Evolutionary conservation across 441 rosid species (phyloP).

Genomic region (Populus trichocarpa): DNA sequence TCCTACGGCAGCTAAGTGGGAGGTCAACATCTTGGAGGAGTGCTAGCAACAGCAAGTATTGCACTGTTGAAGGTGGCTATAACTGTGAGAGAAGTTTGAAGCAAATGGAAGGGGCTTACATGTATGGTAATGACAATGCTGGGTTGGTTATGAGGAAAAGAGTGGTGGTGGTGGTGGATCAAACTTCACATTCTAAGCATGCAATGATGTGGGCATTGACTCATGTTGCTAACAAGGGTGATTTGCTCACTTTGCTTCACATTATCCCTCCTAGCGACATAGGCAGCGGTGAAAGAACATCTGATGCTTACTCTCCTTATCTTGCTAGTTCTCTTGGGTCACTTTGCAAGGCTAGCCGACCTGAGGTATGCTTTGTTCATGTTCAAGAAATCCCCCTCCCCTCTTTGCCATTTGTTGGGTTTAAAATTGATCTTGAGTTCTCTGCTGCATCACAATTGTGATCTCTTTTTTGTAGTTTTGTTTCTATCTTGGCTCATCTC

Average conservation of each 20-base stretch:
- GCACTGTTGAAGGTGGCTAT: constrained; percentile 15
- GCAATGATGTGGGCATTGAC: constrained; percentile 98
- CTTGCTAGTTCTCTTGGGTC: constrained; percentile 74
- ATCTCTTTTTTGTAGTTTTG: not conserved
- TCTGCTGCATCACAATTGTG: not conserved
- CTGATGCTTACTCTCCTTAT: constrained; percentile 36
- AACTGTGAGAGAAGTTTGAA: constrained; percentile 32
- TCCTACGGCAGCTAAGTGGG: constrained; percentile 56
- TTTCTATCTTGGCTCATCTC: not conserved
- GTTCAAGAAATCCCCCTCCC: not conserved
- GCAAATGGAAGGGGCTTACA: constrained; percentile 60
- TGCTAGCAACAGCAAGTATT: constrained; percentile 16
- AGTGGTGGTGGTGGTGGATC: constrained; percentile 88
- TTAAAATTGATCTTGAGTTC: not conserved
- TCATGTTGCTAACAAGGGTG: constrained; percentile 73
- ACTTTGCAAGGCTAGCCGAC: constrained; percentile 84
- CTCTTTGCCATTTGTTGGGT: not conserved
- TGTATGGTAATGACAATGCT: constrained; percentile 24
- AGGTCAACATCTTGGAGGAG: constrained; percentile 51
- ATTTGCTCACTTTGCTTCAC: constrained; percentile 79
- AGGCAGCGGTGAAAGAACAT: not conserved
- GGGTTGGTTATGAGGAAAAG: constrained; percentile 50
- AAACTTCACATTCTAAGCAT: constrained; percentile 64
- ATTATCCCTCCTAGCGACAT: constrained; percentile 40
- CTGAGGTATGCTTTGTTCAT: constrained; percentile 52